Evolutionary conservation across 1,284 basidiomycete genomes (phyloP).

Genomic region (Irpex rosettiformis): DNA sequence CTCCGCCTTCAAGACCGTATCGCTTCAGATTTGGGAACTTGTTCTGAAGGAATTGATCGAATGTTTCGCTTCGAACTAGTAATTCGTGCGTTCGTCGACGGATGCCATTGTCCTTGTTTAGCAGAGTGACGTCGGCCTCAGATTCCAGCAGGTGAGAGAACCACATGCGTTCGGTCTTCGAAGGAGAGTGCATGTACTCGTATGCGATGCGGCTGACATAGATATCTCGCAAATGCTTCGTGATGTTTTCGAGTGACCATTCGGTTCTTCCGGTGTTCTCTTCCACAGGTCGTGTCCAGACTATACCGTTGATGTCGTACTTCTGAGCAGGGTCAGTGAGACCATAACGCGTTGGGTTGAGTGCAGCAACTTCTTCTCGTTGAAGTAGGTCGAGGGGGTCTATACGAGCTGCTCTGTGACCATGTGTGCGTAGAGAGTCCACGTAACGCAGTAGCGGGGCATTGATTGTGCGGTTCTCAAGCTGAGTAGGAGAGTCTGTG

Average conservation of each 20-base stretch:
- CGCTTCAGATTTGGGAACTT: conserved; percentile 85
- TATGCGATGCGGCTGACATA: conserved; percentile 85
- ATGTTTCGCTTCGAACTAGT: conserved; percentile 71
- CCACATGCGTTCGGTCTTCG: conserved; percentile 79
- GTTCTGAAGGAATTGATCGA: conserved; percentile 78
- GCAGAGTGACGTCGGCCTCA: conserved; percentile 28
- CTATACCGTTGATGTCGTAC: conserved; percentile 78
- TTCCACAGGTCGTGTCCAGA: conserved; percentile 61
- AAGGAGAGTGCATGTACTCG: conserved; percentile 86
- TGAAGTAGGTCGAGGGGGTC: conserved; percentile 86
- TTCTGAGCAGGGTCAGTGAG: conserved; percentile 47
- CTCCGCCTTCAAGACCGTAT: conserved; percentile 85
- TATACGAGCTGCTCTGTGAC: conserved; percentile 77
- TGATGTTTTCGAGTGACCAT: conserved; percentile 72
- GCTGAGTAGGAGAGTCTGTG: conserved; percentile 70
- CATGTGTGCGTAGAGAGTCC: conserved; percentile 78
- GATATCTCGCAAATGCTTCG: conserved; percentile 61
- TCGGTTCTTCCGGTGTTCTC: conserved; percentile 46
- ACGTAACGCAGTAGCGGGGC: conserved; percentile 83
- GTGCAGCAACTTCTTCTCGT: conserved; percentile 79
- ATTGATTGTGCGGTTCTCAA: conserved; percentile 72
- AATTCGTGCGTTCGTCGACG: conserved; percentile 65
- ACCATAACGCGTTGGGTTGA: conserved; percentile 78
- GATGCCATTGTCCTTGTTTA: conserved; percentile 29
- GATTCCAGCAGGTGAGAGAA: conserved; percentile 83